Percentiles rank a stretch among this genome's conserved stretches.
Evolutionary conservation across 2,329 filamentous ascomycete genomes (phyloP).

Genomic region (Xylaria multiplex): DNA sequence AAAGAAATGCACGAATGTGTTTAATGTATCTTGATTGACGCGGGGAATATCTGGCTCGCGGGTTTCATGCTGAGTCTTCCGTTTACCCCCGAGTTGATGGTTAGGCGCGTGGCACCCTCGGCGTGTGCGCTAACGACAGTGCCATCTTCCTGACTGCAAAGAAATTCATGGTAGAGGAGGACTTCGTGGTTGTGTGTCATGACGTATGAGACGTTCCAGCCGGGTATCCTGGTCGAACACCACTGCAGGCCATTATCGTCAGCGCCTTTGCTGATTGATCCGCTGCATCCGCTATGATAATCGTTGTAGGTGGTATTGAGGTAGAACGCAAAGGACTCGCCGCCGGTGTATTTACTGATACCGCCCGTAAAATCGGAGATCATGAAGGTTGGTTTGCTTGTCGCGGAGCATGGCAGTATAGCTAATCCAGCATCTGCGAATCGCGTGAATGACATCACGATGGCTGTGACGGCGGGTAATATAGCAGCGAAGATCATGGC

Average conservation of each 20-base stretch:
- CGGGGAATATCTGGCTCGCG: conserved; percentile 16
- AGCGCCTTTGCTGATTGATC: conserved; percentile 27
- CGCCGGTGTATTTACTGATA: conserved; percentile 34
- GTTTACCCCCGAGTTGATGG: conserved; percentile 11
- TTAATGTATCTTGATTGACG: conserved; percentile 24
- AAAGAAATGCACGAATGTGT: background rate
- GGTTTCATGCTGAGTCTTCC: conserved; percentile 31
- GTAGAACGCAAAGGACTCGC: conserved; percentile 38
- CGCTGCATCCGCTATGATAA: conserved; percentile 38
- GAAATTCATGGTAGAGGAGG: conserved; percentile 32
- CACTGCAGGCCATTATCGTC: conserved; percentile 35
- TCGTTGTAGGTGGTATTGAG: conserved; percentile 36
- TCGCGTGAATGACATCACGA: conserved; percentile 35
- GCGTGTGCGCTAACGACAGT: conserved; percentile 30
- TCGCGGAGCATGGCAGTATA: conserved; percentile 31
- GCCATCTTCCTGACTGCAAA: conserved; percentile 32
- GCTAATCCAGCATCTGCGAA: conserved; percentile 27
- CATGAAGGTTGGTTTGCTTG: conserved; percentile 22
- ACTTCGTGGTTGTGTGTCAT: conserved; percentile 34
- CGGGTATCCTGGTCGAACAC: conserved; percentile 35
- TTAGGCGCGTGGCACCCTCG: conserved; percentile 28
- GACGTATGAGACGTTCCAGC: conserved; percentile 37
- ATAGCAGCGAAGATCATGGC: conserved; percentile 33
- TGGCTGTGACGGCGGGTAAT: conserved; percentile 34
- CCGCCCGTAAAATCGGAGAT: conserved; percentile 37